phyloP scores from a whole-genome alignment of 169 alveolate species.

The Ichthyophthirius multifiliis region DNA sequence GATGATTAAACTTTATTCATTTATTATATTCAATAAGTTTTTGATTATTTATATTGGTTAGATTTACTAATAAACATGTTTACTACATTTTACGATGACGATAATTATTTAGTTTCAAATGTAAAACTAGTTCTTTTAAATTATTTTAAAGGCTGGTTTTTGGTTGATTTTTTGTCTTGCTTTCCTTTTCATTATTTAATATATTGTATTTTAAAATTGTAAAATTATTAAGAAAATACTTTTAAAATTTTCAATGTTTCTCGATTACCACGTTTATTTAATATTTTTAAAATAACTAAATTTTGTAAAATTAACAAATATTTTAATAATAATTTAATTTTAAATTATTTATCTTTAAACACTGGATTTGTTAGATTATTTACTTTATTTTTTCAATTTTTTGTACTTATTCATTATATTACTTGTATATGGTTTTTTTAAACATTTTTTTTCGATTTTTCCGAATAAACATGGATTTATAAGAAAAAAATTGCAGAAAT shows the following conservation, averaged over 20 bases:
- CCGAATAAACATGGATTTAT: constrained; percentile 57
- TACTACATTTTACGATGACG: constrained; percentile 56
- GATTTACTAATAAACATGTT: constrained; percentile 55
- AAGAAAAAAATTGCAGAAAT: constrained; percentile 9
- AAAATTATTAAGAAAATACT: too few relatives aligned
- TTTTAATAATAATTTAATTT: background rate
- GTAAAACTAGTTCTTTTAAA: constrained; percentile 27
- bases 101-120: constrained; percentile 32
- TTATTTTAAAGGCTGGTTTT: constrained; percentile 62
- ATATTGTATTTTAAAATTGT: background rate
- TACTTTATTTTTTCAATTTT: constrained; percentile 37
- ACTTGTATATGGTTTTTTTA: constrained; percentile 67
- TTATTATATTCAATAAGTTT: constrained; percentile 43
- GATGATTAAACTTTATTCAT: too few relatives aligned
- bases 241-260: constrained; percentile 49
- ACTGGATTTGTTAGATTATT: constrained; percentile 37
- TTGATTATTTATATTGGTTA: constrained; percentile 51
- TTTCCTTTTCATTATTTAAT: constrained; percentile 51
- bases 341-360: constrained; percentile 26
- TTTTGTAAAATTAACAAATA: constrained; percentile 40
- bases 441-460: constrained; percentile 48
- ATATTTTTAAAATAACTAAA: constrained; percentile 58
- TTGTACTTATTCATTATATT: constrained; percentile 60
- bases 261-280: constrained; percentile 58
- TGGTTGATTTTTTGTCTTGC: constrained; percentile 54